Base-by-base conservation (phyloP, 2,329 filamentous ascomycete species). In the Didymella exigua region DNA sequence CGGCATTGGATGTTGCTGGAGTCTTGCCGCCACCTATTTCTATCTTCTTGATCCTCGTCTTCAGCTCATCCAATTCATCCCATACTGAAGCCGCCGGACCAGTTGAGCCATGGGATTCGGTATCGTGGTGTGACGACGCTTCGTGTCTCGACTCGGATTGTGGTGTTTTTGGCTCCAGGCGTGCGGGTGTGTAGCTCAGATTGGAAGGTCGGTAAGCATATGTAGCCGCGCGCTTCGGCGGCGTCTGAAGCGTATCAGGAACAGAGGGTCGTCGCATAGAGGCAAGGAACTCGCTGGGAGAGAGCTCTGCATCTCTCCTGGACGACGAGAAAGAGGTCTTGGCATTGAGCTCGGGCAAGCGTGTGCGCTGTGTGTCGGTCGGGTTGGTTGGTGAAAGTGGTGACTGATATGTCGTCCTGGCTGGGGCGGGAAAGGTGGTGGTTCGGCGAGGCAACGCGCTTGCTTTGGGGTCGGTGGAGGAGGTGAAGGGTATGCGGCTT, bases 11-110 rank as follows among this genome's bases (percentile, higher is more conserved):
- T 2, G 90, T 92, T 0, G 90, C 79, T 0, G 93, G 92, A 29
- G 95, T 79, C 75, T 96, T 96, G 54, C 93, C 93, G 2, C 91
- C 96, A 63, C 96, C 77, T 27, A 42, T 29, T 74, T 98, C 95
- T 9, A 99, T 83, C 56, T 91, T 90, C 65, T 91, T 88, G 65
- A 99, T 96, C 26, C 95, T 86, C 34, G 91, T 95, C 74, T 98
- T 98, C 41, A 99, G 79, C 61, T 98, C 95, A 66, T 98, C 95
- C 24, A 99, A 78, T 75, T 99, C 95, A 71, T 98, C 95, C 95
- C 95, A 99, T 2, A 99, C 91, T 0, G 92, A 97, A 2, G 92
- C 96, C 11, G 93, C 91, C 1, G 91, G 91, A 1, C 89, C 92
- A 0, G 91, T 95, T 0, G 95, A 98, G 26, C 89, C 83, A 29